Conservation (phyloP, 73 alveolate species). For the Halteria grandinella region DNA sequence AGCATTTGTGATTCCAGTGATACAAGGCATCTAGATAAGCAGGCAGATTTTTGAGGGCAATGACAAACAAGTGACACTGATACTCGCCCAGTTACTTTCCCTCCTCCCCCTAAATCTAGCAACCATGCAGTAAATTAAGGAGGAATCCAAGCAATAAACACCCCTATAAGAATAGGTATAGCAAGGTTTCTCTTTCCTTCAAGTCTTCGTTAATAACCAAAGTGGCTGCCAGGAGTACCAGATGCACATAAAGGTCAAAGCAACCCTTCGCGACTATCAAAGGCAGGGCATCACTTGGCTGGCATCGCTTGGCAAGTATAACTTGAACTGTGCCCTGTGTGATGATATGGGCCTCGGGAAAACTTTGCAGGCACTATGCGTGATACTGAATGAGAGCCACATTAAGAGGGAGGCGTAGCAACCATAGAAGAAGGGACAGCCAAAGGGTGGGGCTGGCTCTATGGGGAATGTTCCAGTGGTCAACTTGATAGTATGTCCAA, state of each 20-base stretch:
- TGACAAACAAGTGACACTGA: slow-evolving; percentile 31
- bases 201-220: slow-evolving; percentile 43
- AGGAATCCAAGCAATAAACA: background rate
- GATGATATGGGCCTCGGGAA: slow-evolving; percentile 99
- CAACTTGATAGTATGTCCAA: slow-evolving; percentile 94
- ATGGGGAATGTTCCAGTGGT: too few species aligned
- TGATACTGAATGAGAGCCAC: slow-evolving; percentile 74
- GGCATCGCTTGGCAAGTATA: slow-evolving; percentile 88
- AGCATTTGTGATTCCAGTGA: slow-evolving; percentile 45
- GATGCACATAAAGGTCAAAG: slow-evolving; percentile 68
- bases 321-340: slow-evolving; percentile 96
- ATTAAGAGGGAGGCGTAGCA: slow-evolving; percentile 49
- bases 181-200: slow-evolving; percentile 63
- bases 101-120: slow-evolving; percentile 31
- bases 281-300: slow-evolving; percentile 97
- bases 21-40: slow-evolving; percentile 14
- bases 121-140: background rate
- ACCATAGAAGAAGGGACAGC: slow-evolving; percentile 52
- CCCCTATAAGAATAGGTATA: slow-evolving; percentile 21
- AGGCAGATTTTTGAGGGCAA: slow-evolving; percentile 5
- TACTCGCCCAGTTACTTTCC: slow-evolving; percentile 21
- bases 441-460: background rate
- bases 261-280: slow-evolving; percentile 91
- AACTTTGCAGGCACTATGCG: slow-evolving; percentile 91
- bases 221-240: slow-evolving; percentile 32